Evolutionary conservation across 257 asterid genomes (phyloP), one percentile per base, ranked within the genome.

Genomic region (Ajuga chamaepitys): DNA sequence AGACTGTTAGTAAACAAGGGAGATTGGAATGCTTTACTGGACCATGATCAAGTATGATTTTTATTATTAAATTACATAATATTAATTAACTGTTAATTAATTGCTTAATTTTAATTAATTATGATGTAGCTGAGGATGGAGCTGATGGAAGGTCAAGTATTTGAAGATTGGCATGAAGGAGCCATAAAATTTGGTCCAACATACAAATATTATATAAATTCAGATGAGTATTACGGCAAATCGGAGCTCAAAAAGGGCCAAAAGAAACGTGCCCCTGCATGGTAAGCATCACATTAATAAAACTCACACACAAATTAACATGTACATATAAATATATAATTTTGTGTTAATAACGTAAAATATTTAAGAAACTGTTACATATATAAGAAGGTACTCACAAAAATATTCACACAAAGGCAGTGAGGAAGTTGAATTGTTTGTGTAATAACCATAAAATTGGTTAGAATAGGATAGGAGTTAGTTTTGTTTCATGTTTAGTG

Each of bases 11-110:
- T 77, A 40, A 69, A 67, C 35, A 66, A 70, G 46, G 82, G 75
- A 45, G 77, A 80, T 14, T 85, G 88, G 87, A 75, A 77, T 57
- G 55, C 80, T 2, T 62, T 83, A 64, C 68, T 85, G 56, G 66
- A 83, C 54, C 75, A 83, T 71, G 93, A 85, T 64, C 89, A 85
- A 79, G 93, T 85, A 75, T n/a, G 11, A 41, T 22, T 32, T 30
- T 9, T 1, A 37, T 9, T 22, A 9, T 87, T 95, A 4, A 87
- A 88, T 83, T 93, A 82, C 97, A 87, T 74, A 93, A 93, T 86
- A 93, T 93, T n/a, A n/a, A n/a, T n/a, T n/a, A n/a, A n/a, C n/a
- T n/a, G n/a, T n/a, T n/a, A n/a, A n/a, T n/a, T n/a, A n/a, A n/a
- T n/a, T n/a, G n/a, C n/a, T n/a, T n/a, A n/a, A n/a, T n/a, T n/a